These are phyloP conservation scores for Betula pendula DNA, from an alignment of 306 rosid species.

Conservation along the genomic window DNA sequence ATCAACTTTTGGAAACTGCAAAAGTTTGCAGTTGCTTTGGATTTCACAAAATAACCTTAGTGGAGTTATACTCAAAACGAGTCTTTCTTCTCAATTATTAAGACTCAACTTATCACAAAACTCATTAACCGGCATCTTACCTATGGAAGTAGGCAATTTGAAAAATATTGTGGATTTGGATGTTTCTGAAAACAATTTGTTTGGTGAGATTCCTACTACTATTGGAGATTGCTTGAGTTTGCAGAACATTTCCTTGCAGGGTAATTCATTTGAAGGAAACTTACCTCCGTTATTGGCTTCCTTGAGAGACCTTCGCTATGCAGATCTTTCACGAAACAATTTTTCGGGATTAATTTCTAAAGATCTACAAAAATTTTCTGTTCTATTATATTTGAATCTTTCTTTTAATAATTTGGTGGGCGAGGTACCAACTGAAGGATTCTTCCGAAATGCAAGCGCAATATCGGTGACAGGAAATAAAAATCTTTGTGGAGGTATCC, in stretches of 20 bases:
- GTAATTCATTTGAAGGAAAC: conserved; percentile 25
- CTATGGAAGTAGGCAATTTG: conserved; percentile 17
- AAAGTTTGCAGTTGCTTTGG: neutral
- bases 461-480: conserved; percentile 2
- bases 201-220: conserved; percentile 29
- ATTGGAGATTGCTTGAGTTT: conserved; percentile 34
- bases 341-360: conserved; percentile 40
- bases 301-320: conserved; percentile 19
- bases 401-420: conserved; percentile 49
- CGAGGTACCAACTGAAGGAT: conserved; percentile 40
- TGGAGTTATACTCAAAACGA: conserved; percentile 31
- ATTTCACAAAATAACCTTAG: conserved; percentile 18
- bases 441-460: conserved; percentile 29
- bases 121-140: conserved; percentile 30
- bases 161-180: conserved; percentile 14
- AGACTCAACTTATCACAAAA: conserved; percentile 31
- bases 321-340: conserved; percentile 37
- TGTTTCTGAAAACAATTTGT: conserved; percentile 32
- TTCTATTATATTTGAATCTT: conserved; percentile 29
- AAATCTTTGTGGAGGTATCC: conserved; percentile 28
- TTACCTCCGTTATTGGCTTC: conserved; percentile 39
- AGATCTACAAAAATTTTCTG: conserved; percentile 15
- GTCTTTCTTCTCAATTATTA: conserved; percentile 1
- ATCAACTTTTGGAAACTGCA: conserved; percentile 12
- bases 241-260: conserved; percentile 30